Conservation (phyloP, 1,284 basidiomycete genomes). For the Ganoderma sinense region DNA sequence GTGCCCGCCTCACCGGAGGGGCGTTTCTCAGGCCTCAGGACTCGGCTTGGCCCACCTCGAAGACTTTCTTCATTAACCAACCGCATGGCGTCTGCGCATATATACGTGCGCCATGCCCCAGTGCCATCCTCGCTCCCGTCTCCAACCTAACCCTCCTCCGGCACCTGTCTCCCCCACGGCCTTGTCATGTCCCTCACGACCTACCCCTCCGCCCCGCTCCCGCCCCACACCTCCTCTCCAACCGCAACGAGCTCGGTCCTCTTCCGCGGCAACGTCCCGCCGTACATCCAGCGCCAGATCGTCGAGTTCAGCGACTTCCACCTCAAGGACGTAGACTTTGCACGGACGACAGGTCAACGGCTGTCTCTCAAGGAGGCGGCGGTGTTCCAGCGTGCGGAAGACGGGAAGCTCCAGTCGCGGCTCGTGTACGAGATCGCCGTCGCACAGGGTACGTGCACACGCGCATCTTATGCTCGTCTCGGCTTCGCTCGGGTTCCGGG, state of each 20-base stretch:
- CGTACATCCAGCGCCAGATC: constrained; percentile 15
- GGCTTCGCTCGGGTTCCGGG: too few relatives aligned
- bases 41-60: neutral
- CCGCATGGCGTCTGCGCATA: neutral
- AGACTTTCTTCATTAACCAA: neutral
- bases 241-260: constrained; percentile 6
- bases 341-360: constrained; percentile 13
- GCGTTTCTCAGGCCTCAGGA: neutral
- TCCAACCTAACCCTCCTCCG: neutral
- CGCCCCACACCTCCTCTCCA: neutral
- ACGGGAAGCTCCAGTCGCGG: constrained; percentile 15
- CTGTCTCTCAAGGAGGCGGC: constrained; percentile 17
- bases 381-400: constrained; percentile 17
- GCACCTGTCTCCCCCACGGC: neutral
- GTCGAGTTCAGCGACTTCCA: constrained; percentile 23
- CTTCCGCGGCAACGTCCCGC: constrained; percentile 19
- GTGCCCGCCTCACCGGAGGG: neutral
- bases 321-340: constrained; percentile 18
- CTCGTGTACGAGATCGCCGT: constrained; percentile 19
- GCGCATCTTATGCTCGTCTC: too few relatives aligned
- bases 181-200: neutral
- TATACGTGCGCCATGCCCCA: neutral
- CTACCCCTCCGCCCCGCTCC: neutral
- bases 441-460: constrained; percentile 12
- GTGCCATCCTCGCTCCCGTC: neutral